Evolutionary conservation across 257 asterid genomes (phyloP), one percentile per base, ranked within the genome.

Genomic region (Coffea canephora): DNA sequence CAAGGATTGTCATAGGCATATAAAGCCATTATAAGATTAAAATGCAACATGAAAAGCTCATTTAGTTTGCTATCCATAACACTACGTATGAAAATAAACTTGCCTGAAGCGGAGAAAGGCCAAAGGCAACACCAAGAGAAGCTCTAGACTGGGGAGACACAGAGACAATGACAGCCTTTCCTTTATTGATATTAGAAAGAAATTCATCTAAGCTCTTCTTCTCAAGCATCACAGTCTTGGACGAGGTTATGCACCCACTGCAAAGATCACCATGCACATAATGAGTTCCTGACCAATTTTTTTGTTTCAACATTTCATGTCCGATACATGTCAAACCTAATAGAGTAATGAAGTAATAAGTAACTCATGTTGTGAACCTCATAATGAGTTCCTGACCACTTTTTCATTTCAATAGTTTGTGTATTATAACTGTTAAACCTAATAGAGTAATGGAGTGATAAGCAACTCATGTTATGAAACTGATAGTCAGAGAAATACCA

Each of bases 141-240:
- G 99, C 96, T 83, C 98, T 89, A 71, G 98, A 96, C 86, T 96
- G 99, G 46, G 99, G 97, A 80, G 99, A 92, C 45, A 94, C 84
- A 57, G 99, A 96, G 83, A 96, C 89, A 83, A 96, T 75, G 39
- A 89, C 94, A 41, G 94, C 70, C 82, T 90, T 96, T 80, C 97
- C 98, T 61, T 82, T 85, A 73, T 84, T 73, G 64, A 96, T 89
- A 69, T 89, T 92, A 39, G 84, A 87, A 86, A 92, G 86, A 84
- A 96, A 96, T 86, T 96, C 99, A 68, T 92, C 98, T 69, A 90
- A 84, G 89, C 98, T 96, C 89, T 96, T 98, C 86, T 89, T 94
- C 93, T 96, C 99, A 79, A 96, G 99, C 97, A 96, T 89, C 77
- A 96, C 96, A 0, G 99, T 92, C 90, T 96, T 98, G 54, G 99